Conservation (phyloP, 2,329 filamentous ascomycete genomes). For the Coniochaeta sp. region DNA sequence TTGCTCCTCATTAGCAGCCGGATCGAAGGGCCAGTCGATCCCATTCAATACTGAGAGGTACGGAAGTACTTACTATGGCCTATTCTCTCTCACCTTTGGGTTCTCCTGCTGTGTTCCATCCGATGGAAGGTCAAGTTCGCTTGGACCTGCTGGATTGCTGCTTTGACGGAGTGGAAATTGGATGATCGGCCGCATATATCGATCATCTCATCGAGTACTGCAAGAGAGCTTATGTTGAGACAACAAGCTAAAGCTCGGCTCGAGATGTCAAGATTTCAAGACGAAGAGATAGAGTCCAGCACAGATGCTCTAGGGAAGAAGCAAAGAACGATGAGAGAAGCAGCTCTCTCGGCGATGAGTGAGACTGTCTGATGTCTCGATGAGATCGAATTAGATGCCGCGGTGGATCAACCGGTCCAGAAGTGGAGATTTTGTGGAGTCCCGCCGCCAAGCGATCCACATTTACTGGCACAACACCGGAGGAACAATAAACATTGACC, state of each 20-base stretch:
- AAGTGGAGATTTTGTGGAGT: not conserved
- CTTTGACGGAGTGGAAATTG: not conserved
- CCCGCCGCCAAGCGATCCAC: not conserved
- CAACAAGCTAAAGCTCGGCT: too few relatives aligned
- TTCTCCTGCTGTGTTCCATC: not conserved
- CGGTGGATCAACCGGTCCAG: not conserved
- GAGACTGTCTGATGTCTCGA: not conserved
- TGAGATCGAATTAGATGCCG: conserved; percentile 2
- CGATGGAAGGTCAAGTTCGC: not conserved
- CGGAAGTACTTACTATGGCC: not conserved
- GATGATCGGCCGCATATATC: not conserved
- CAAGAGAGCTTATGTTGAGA: too few relatives aligned
- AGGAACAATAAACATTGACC: not conserved
- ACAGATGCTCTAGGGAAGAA: too few relatives aligned
- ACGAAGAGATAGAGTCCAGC: too few relatives aligned
- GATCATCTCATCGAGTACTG: too few relatives aligned
- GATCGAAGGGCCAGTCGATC: not conserved
- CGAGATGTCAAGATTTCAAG: too few relatives aligned
- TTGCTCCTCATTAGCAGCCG: not conserved
- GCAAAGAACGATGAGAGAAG: too few relatives aligned
- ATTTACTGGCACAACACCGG: not conserved
- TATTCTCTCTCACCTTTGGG: not conserved
- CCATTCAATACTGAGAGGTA: not conserved
- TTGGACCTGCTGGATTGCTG: not conserved
- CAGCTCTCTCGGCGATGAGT: not conserved